Percentiles rank a stretch among this genome's conserved stretches.
Evolutionary conservation across 2,329 filamentous ascomycete genomes (phyloP).

Genomic region (Colletotrichum plurivorum): DNA sequence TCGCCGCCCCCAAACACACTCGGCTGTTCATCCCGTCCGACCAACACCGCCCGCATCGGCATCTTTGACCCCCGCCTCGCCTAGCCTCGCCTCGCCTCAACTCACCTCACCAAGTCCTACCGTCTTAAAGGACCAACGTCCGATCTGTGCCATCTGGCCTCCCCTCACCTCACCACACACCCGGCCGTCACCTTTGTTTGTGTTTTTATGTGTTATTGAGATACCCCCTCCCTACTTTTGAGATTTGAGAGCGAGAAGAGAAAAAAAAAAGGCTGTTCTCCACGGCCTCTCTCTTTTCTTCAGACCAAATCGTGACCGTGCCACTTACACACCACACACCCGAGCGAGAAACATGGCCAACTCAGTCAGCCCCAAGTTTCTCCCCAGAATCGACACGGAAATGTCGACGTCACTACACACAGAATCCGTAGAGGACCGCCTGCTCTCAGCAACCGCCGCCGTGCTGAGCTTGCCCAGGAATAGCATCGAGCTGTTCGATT

Average conservation of each 20-base stretch:
- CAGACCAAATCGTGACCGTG: constrained; percentile 30
- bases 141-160: constrained; percentile 30
- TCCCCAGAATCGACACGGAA: constrained; percentile 45
- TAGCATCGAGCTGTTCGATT: constrained; percentile 55
- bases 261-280: constrained; percentile 9
- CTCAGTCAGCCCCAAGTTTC: constrained; percentile 30
- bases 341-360: constrained; percentile 22
- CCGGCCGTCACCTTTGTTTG: constrained; percentile 22
- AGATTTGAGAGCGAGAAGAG: no score
- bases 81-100: constrained; percentile 23
- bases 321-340: constrained; percentile 13
- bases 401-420: constrained; percentile 28
- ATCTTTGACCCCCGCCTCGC: constrained; percentile 30
- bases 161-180: neutral
- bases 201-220: constrained; percentile 37
- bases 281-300: constrained; percentile 28
- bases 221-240: constrained; percentile 25
- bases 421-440: constrained; percentile 47
- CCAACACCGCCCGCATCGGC: constrained; percentile 18
- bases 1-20: constrained; percentile 1
- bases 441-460: constrained; percentile 52
- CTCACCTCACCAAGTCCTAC: neutral
- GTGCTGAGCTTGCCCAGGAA: constrained; percentile 52
- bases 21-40: constrained; percentile 28
- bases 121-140: constrained; percentile 15